Evolutionary conservation across 2,329 filamentous ascomycete species (phyloP).

Genomic region (Lecanicillium sp.): DNA sequence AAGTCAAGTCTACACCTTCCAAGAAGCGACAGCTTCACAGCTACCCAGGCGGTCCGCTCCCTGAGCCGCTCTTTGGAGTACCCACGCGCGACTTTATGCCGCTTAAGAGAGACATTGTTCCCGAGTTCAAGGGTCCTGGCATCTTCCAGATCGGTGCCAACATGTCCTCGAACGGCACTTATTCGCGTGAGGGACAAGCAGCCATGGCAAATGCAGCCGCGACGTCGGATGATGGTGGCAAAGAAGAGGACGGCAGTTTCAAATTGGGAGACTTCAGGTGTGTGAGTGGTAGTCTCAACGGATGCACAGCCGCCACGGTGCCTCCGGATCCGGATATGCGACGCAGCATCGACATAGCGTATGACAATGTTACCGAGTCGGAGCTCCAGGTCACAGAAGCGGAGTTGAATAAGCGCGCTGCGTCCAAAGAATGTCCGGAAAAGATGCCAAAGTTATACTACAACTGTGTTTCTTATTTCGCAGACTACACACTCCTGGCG

Average conservation of each 20-base stretch:
- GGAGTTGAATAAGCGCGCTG: background rate
- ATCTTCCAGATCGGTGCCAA: background rate
- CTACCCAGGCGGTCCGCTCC: background rate
- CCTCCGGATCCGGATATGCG: background rate
- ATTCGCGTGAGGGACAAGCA: background rate
- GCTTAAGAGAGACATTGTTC: background rate
- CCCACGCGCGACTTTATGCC: background rate
- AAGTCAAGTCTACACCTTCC: background rate
- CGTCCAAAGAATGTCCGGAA: background rate
- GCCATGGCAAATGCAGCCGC: background rate
- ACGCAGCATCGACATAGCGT: background rate
- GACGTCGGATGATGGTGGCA: too few species aligned
- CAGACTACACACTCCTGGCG: background rate
- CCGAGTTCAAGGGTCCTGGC: background rate
- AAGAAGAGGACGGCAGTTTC: background rate
- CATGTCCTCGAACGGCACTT: background rate
- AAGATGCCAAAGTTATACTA: background rate
- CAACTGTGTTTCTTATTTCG: constrained; percentile 1
- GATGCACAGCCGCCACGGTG: background rate
- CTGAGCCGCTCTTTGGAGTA: background rate
- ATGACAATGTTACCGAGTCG: background rate
- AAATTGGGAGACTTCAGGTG: background rate
- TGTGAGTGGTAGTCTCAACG: background rate
- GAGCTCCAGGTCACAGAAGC: background rate
- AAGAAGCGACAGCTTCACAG: background rate